Conservation (phyloP, 2,329 filamentous ascomycete species). For the Davidsoniella eucalypti region DNA sequence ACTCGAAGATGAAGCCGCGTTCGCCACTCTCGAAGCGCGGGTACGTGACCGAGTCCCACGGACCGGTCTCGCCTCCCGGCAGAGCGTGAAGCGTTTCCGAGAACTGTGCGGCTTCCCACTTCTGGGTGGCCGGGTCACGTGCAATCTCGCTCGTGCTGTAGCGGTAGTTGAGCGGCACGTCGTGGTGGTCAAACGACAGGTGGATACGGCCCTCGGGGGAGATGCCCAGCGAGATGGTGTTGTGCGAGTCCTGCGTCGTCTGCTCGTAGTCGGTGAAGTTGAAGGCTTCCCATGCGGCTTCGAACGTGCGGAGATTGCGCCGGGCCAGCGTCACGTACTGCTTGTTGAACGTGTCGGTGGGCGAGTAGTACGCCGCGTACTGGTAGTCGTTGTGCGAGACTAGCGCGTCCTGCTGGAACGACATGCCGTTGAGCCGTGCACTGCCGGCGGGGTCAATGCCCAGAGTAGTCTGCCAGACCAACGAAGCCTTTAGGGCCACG, state of each 20-base stretch:
- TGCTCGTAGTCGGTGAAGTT: slow-evolving; percentile 15
- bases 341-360: slow-evolving; percentile 13
- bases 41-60: slow-evolving; percentile 15
- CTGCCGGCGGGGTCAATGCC: slow-evolving; percentile 13
- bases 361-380: slow-evolving; percentile 15
- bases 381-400: slow-evolving; percentile 14
- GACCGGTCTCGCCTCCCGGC: slow-evolving; percentile 11
- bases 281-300: slow-evolving; percentile 14
- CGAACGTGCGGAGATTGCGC: slow-evolving; percentile 7
- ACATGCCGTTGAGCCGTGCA: slow-evolving; percentile 14
- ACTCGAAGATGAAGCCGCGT: slow-evolving; percentile 14
- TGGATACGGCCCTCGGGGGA: slow-evolving; percentile 15
- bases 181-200: slow-evolving; percentile 16
- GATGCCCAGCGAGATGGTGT: slow-evolving; percentile 16
- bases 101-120: slow-evolving; percentile 14
- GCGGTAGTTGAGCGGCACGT: slow-evolving; percentile 16
- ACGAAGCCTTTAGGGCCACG: neutral
- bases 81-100: slow-evolving; percentile 12
- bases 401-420: slow-evolving; percentile 15
- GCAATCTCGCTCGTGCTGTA: slow-evolving; percentile 13
- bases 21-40: slow-evolving; percentile 14
- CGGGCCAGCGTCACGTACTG: slow-evolving; percentile 15
- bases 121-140: slow-evolving; percentile 2
- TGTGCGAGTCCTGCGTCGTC: slow-evolving; percentile 15
- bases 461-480: slow-evolving; percentile 4